phyloP scores from a whole-genome alignment of 2,329 filamentous ascomycete genomes.

The Dactylellina cionopaga region DNA sequence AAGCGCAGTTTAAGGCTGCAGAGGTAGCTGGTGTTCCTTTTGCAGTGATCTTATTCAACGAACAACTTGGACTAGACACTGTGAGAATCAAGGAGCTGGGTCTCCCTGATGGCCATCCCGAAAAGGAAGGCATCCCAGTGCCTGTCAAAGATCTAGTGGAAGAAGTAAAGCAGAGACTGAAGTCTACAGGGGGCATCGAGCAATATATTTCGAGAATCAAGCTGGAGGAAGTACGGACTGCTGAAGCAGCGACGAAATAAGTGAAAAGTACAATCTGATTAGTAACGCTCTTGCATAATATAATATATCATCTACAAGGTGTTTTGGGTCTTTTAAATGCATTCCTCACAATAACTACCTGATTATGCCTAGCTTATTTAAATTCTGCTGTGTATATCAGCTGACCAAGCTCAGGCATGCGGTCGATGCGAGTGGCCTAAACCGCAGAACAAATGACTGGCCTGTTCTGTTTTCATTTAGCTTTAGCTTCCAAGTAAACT shows the following conservation, averaged over 20 bases:
- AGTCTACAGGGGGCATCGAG: slow-evolving; percentile 38
- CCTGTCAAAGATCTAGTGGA: slow-evolving; percentile 70
- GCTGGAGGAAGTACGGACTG: slow-evolving; percentile 14
- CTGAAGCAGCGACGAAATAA: slow-evolving; percentile 18
- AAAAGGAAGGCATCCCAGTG: slow-evolving; percentile 87
- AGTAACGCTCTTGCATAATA: background rate
- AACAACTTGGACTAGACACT: slow-evolving; percentile 83
- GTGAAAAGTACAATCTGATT: background rate
- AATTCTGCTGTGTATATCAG: background rate
- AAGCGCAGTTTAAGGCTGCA: slow-evolving; percentile 89
- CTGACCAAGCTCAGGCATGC: slow-evolving; percentile 5
- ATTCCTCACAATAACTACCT: background rate
- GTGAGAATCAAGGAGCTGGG: slow-evolving; percentile 89
- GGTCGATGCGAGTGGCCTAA: slow-evolving; percentile 25
- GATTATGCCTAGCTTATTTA: background rate
- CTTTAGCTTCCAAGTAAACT: background rate
- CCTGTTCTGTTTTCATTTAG: background rate
- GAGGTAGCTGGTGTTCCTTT: slow-evolving; percentile 83
- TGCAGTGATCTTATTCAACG: slow-evolving; percentile 88
- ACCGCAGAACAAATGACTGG: slow-evolving; percentile 47
- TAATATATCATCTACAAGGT: background rate
- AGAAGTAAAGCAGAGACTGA: slow-evolving; percentile 70
- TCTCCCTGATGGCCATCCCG: slow-evolving; percentile 80
- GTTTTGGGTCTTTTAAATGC: background rate
- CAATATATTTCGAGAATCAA: slow-evolving; percentile 48